These are phyloP conservation scores for Hanseniaspora singularis DNA, from an alignment of 805 yeast species.

Conservation along the genomic window DNA sequence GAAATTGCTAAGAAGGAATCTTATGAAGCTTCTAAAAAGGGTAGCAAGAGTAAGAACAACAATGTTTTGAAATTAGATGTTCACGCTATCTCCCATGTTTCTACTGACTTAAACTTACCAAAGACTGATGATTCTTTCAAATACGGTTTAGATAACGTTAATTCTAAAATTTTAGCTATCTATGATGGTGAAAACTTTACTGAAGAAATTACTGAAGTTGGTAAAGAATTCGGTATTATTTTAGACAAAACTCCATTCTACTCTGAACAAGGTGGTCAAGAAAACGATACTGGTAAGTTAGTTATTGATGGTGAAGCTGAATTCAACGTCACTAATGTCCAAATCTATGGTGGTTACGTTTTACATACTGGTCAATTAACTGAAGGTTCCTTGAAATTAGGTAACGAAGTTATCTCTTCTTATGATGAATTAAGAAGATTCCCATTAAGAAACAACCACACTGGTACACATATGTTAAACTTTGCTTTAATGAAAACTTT, in stretches of 20 bases:
- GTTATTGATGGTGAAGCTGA: slow-evolving; percentile 80
- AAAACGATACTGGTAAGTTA: slow-evolving; percentile 84
- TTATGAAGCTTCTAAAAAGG: slow-evolving; percentile 89
- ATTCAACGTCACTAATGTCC: slow-evolving; percentile 84
- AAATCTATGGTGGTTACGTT: slow-evolving; percentile 85
- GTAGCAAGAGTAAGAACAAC: slow-evolving; percentile 49
- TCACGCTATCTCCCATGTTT: slow-evolving; percentile 69
- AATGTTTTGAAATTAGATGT: slow-evolving; percentile 73
- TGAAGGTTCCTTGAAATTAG: slow-evolving; percentile 63
- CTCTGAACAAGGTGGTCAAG: slow-evolving; percentile 99
- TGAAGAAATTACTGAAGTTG: slow-evolving; percentile 34
- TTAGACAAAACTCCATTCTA: slow-evolving; percentile 88
- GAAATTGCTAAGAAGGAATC: slow-evolving; percentile 83
- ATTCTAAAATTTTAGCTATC: slow-evolving; percentile 32
- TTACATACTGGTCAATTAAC: slow-evolving; percentile 80
- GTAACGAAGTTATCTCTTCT: slow-evolving; percentile 67
- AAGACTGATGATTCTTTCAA: slow-evolving; percentile 77
- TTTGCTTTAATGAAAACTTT: slow-evolving; percentile 74
- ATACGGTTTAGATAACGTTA: slow-evolving; percentile 58
- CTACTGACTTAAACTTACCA: slow-evolving; percentile 44
- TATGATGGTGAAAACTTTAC: slow-evolving; percentile 19
- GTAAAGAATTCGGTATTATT: slow-evolving; percentile 61
- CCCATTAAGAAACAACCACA: slow-evolving; percentile 95
- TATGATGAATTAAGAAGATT: slow-evolving; percentile 89
- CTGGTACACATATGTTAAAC: slow-evolving; percentile 93